Conservation (phyloP, 2,329 filamentous ascomycete genomes). For the Beauveria sp. region DNA sequence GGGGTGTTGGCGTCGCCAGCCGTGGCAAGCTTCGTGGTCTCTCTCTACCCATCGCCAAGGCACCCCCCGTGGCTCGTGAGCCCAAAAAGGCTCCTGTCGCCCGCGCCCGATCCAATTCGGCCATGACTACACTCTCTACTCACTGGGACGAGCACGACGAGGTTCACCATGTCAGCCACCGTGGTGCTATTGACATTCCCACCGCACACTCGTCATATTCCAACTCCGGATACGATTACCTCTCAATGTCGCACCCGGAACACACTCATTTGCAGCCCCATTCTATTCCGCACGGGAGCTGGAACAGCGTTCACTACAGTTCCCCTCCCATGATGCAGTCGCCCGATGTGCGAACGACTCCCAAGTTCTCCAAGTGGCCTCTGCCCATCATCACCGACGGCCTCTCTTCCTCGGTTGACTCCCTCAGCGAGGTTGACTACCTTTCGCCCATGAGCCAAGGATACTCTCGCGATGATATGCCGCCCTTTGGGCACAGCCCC, state of each 20-base stretch:
- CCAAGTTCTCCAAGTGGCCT: constrained; percentile 38
- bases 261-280: constrained; percentile 24
- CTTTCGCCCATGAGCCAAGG: constrained; percentile 51
- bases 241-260: constrained; percentile 41
- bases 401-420: constrained; percentile 49
- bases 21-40: constrained; percentile 88
- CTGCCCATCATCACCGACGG: constrained; percentile 41
- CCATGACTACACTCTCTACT: constrained; percentile 24
- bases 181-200: constrained; percentile 30
- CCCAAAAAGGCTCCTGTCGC: constrained; percentile 38
- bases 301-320: constrained; percentile 39
- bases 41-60: constrained; percentile 62
- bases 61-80: constrained; percentile 44
- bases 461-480: constrained; percentile 50
- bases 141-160: constrained; percentile 27
- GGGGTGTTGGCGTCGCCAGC: constrained; percentile 92
- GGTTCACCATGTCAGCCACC: constrained; percentile 21
- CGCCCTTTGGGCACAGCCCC: constrained; percentile 45
- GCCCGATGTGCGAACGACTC: constrained; percentile 20
- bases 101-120: constrained; percentile 39
- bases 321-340: constrained; percentile 31
- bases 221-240: constrained; percentile 37
- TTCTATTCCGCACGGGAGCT: constrained; percentile 33
- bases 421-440: constrained; percentile 56
- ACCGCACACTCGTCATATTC: constrained; percentile 18